These are phyloP conservation scores for Apiotrichum domesticum DNA, from an alignment of 1,284 basidiomycete genomes.

Conservation along the genomic window DNA sequence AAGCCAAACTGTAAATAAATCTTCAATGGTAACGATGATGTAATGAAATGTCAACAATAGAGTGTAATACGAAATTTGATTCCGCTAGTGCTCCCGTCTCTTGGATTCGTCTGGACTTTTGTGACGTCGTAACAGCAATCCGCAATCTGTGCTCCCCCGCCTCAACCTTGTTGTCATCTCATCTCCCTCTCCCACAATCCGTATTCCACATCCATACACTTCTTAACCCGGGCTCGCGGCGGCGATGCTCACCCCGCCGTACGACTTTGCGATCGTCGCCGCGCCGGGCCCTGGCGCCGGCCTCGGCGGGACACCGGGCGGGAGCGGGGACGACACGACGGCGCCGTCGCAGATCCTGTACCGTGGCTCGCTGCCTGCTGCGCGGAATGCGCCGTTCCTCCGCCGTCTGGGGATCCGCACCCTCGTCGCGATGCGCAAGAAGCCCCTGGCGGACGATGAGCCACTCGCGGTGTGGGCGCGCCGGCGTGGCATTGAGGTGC, in stretches of 20 bases:
- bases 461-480: conserved; percentile 25
- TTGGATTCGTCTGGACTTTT: too few species aligned
- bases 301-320: neutral
- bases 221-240: neutral
- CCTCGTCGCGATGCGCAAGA: conserved; percentile 53
- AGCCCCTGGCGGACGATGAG: conserved; percentile 39
- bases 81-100: neutral
- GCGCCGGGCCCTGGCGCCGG: conserved; percentile 5
- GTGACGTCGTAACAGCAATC: too few species aligned
- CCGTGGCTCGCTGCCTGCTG: conserved; percentile 33
- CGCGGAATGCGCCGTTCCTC: conserved; percentile 36
- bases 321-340: neutral
- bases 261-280: conserved; percentile 28
- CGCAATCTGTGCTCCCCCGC: neutral
- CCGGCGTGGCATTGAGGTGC: conserved; percentile 21
- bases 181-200: neutral
- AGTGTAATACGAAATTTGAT: neutral
- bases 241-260: conserved; percentile 26
- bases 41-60: neutral
- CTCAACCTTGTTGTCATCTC: neutral
- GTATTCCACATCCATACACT: too few species aligned
- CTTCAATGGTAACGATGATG: neutral
- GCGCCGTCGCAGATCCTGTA: conserved; percentile 29
- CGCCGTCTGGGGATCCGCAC: conserved; percentile 53
- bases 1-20: neutral